phyloP scores from a whole-genome alignment of 23 red algal genomes.

The Agarophyton chilense region DNA sequence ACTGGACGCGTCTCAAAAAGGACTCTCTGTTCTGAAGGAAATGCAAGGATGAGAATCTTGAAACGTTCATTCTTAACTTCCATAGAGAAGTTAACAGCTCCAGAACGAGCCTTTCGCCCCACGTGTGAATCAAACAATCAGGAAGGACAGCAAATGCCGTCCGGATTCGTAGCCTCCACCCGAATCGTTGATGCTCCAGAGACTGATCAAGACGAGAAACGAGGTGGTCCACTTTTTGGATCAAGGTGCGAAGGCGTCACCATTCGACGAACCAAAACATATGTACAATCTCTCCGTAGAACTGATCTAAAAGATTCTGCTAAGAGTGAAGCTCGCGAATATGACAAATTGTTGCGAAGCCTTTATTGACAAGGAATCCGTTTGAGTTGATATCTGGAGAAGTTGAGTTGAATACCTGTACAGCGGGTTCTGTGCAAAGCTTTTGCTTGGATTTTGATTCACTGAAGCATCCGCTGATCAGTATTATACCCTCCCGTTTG shows the following conservation, averaged over 20 bases:
- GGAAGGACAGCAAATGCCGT: background rate
- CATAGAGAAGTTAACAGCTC: background rate
- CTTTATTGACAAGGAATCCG: background rate
- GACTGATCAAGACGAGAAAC: background rate
- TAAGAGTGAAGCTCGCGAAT: background rate
- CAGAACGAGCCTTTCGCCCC: background rate
- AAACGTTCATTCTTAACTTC: background rate
- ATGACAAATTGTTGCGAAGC: conserved; percentile 13
- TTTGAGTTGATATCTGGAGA: too few relatives aligned
- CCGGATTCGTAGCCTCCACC: background rate
- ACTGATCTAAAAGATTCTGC: background rate
- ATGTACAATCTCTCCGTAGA: background rate
- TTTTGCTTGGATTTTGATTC: too few relatives aligned
- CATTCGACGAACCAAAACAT: background rate
- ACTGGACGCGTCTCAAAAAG: conserved; percentile 45
- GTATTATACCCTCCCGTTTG: too few relatives aligned
- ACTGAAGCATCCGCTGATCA: too few relatives aligned
- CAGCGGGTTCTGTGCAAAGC: too few relatives aligned
- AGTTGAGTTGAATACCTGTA: too few relatives aligned
- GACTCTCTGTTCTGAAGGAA: background rate
- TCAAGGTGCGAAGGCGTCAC: background rate
- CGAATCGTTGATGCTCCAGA: background rate
- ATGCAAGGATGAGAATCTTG: background rate
- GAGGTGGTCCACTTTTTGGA: background rate
- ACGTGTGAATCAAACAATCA: background rate